Conservation (phyloP, 1,139 yeast species). For the Debaryomyces psychrophilus region DNA sequence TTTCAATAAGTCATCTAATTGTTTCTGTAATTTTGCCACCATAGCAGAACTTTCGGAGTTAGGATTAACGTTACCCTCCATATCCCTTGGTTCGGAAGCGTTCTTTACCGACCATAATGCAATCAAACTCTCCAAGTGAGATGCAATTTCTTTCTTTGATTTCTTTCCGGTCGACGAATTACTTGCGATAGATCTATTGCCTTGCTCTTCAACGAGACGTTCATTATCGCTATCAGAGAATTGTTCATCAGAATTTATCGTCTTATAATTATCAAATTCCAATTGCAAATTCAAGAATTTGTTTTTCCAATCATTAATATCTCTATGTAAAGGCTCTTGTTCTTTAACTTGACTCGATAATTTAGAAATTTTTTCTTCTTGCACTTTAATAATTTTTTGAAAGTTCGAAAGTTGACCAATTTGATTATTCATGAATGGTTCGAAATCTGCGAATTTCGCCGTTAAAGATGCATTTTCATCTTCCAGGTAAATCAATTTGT, state of each 20-base stretch:
- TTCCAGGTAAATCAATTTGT: conserved; percentile 48
- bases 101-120: conserved; percentile 34
- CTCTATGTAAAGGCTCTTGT: conserved; percentile 49
- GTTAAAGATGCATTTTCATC: conserved; percentile 49
- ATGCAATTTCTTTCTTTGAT: conserved; percentile 40
- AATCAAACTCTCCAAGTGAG: conserved; percentile 45
- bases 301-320: conserved; percentile 50
- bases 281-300: conserved; percentile 47
- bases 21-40: conserved; percentile 47
- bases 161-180: conserved; percentile 23
- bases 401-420: conserved; percentile 55
- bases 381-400: conserved; percentile 58
- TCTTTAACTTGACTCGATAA: conserved; percentile 48
- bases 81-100: conserved; percentile 18
- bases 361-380: conserved; percentile 49
- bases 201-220: conserved; percentile 2
- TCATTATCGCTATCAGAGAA: conserved; percentile 23
- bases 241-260: conserved; percentile 40
- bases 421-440: conserved; percentile 59
- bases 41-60: conserved; percentile 27
- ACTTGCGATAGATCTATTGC: conserved; percentile 34
- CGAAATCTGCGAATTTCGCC: conserved; percentile 48
- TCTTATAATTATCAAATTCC: conserved; percentile 49
- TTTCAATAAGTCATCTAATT: conserved; percentile 48
- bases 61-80: conserved; percentile 13